Evolutionary conservation across 2,329 filamentous ascomycete genomes (phyloP).

Genomic region (Arthrobotrys megalospora): DNA sequence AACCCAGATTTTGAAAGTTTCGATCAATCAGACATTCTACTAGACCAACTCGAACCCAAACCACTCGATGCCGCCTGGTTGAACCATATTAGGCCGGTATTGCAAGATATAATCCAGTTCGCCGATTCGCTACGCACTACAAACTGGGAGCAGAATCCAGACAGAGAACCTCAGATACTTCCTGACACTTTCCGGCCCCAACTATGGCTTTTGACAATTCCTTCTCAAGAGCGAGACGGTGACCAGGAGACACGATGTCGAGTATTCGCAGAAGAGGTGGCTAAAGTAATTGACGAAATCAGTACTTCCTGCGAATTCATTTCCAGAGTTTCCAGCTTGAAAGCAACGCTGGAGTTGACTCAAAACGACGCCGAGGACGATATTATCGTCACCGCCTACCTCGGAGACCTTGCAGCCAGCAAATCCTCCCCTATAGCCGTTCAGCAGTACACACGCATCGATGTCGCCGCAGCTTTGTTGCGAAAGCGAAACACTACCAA

Average conservation of each 20-base stretch:
- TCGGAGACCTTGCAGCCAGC: neutral
- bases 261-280: neutral
- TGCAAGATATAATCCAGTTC: neutral
- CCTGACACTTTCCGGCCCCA: neutral
- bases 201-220: conserved; percentile 3
- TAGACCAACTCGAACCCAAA: neutral
- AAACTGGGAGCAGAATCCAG: neutral
- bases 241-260: conserved; percentile 5
- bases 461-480: neutral
- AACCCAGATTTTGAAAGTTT: neutral
- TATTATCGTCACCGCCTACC: neutral
- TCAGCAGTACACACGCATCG: neutral
- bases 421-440: neutral
- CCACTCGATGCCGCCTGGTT: neutral
- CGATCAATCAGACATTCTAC: neutral
- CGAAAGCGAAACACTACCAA: neutral
- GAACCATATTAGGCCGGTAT: neutral
- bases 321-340: neutral
- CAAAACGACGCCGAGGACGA: neutral
- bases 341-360: neutral
- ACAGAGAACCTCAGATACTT: conserved; percentile 8
- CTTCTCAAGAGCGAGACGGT: neutral
- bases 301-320: neutral
- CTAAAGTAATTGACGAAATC: neutral
- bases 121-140: neutral